A percentile compares a stretch with the other conserved stretches of the same genome.
These are phyloP conservation scores for Kernera saxatilis DNA, from an alignment of 345 rosid genomes.

Conservation along the genomic window DNA sequence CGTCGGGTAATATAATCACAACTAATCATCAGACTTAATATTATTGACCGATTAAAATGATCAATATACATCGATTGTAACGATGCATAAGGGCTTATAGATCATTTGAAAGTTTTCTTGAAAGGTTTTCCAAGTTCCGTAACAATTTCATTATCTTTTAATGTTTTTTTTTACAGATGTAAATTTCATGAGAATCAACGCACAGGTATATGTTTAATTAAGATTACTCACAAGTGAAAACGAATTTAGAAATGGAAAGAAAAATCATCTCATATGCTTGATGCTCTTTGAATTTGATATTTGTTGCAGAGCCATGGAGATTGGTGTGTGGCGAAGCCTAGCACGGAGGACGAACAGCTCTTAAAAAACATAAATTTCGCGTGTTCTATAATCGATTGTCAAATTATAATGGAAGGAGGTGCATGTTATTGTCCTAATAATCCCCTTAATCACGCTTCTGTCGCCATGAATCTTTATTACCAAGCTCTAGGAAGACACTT, in stretches of 20 bases:
- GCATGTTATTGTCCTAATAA: neutral
- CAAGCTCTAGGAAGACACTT: slow-evolving; percentile 18
- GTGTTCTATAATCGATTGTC: slow-evolving; percentile 1
- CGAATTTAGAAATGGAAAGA: neutral
- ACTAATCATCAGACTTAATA: neutral
- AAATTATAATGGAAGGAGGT: neutral
- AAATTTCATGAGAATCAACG: neutral
- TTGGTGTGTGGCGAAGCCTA: slow-evolving; percentile 16
- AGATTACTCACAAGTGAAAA: neutral
- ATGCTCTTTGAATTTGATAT: too few species aligned
- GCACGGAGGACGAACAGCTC: neutral
- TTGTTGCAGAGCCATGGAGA: neutral
- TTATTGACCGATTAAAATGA: neutral
- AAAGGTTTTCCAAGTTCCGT: neutral
- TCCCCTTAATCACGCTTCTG: slow-evolving; percentile 16
- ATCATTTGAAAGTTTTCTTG: neutral
- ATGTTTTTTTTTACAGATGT: neutral
- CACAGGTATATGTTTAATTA: slow-evolving; percentile 2
- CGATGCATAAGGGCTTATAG: neutral
- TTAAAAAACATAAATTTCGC: neutral
- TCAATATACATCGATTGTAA: too few species aligned
- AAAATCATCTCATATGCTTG: neutral
- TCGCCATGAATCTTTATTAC: slow-evolving; percentile 27
- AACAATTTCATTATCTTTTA: neutral
- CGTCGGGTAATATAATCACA: neutral